Base-by-base conservation (phyloP, 2,329 filamentous ascomycete genomes). In the Clarireedia monteithiana region DNA sequence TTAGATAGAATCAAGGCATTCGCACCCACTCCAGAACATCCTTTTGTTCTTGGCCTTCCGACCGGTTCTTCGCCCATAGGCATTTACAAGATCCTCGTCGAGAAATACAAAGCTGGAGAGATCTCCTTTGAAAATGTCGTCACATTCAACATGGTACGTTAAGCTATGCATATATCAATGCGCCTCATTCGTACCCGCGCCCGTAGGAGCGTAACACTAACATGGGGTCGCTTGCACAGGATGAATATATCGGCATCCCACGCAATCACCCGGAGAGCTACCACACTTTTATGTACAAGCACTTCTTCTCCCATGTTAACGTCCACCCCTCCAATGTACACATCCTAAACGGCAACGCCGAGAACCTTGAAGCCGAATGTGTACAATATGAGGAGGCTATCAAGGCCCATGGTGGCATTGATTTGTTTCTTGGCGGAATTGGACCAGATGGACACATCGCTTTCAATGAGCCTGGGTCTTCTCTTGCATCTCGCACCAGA, bases 231-330 rank as follows among this genome's bases (percentile, higher is more conserved):
- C 10, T 27, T 56, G 24, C 26, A 42, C 62, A 87, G 84, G 89
- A 95, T 73, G 89, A 95, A 74, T 95, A 95, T 67, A 88, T 94
- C 62, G 88, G 86, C 56, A 81, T 95, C 60, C 85, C 89, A 36
- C 83, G 88, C 66, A 88, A 91, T 65, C 88, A 95, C 69, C 84
- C 88, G 12, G 85, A 94, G 70, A 90, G 85, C 66, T 95, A 95
- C 73, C 89, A 95, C 75, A 88, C 85, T 62, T 95, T 94, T 76
- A 94, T 95, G 89, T 95, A 91, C 81, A 89, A 88, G 73, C 80
- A 94, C 74, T 90, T 95, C 77, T 95, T 95, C 77, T 89, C 86
- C 45, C 89, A 83, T 64, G 85, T 94, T 64, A 88, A 95, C 68
- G 85, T 94, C 64, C 81, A 84, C 62, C 89, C 89, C 5, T 79